Base-by-base conservation (phyloP, 768 basidiomycete genomes). In the Panus rudis region DNA sequence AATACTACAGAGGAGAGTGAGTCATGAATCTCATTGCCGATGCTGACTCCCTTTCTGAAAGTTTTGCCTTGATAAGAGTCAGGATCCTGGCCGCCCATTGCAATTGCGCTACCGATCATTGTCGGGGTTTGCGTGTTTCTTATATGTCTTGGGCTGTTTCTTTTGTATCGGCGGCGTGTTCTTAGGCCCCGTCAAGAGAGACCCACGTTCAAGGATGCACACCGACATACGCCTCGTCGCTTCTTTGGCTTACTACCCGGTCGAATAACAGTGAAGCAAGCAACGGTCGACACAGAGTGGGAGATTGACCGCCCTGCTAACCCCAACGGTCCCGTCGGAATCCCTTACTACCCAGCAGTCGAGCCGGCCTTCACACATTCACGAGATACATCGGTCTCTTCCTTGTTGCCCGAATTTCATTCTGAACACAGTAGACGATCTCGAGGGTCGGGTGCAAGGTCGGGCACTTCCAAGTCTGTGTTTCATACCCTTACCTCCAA, bases 101-200 rank as follows among this genome's bases (percentile, higher is more conserved):
- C 69, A 39, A 65, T 68, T 37, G 59, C 56, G 8, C 32, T 55
- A 0, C 67, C 68, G 6, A 52, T 57, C 41, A 55, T 67, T 31
- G 61, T 65, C 8, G 68, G 63, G 22, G 52, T 55, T 4, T 52
- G 24, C 28, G 55, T 68, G 13, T 34, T 63, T 20, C 34, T 57
- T 1, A 5, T 56, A 23, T 55, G 62, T 25, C 41, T 26, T 14
- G 44, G 20, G 25, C 53, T 52, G 25, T 30, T 64, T 45, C 32
- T 59, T 25, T 62, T 56, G 53, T 39, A 48, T 53, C 57, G 53
- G 33, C 45, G 49, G 1, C 34, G 44, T 17, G 42, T 32, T 16
- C 34, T 33, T 30, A 40, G 30, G 12, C 19, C 42, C 23, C 32
- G 19, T 44, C 16, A 43, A 49, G 31, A 20, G 40, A 42, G 53